These are phyloP conservation scores for Chondrostereum purpureum DNA, from an alignment of 1,284 basidiomycete species.

Conservation along the genomic window DNA sequence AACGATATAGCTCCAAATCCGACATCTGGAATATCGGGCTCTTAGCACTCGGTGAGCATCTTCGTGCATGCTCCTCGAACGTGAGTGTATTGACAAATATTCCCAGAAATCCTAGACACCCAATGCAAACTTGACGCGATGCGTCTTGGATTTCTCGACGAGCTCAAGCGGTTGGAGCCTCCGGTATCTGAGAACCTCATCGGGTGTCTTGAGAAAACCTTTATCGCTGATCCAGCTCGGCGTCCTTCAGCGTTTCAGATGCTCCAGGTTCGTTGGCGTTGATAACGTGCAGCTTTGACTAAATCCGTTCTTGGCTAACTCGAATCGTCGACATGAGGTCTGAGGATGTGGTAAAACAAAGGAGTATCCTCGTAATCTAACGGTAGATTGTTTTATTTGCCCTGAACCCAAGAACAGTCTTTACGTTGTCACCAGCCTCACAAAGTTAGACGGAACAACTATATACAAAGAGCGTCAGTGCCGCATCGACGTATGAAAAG, in stretches of 20 bases:
- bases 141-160: background rate
- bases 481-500: too few relatives aligned
- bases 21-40: conserved; percentile 81
- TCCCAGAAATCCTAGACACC: conserved; percentile 5
- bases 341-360: too few relatives aligned
- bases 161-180: background rate
- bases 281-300: background rate
- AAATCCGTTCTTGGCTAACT: background rate
- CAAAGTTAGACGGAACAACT: too few relatives aligned
- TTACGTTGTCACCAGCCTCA: too few relatives aligned
- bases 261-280: conserved; percentile 1
- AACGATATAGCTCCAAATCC: conserved; percentile 75
- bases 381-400: too few relatives aligned
- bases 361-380: too few relatives aligned
- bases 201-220: background rate
- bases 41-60: conserved; percentile 56
- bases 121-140: conserved; percentile 1
- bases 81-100: background rate
- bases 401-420: too few relatives aligned
- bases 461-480: too few relatives aligned
- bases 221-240: background rate
- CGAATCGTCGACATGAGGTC: too few relatives aligned
- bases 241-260: conserved; percentile 7
- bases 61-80: background rate
- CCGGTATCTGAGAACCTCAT: conserved; percentile 2